phyloP scores from a whole-genome alignment of 2,329 filamentous ascomycete species.

The Clonostachys rhizophaga region DNA sequence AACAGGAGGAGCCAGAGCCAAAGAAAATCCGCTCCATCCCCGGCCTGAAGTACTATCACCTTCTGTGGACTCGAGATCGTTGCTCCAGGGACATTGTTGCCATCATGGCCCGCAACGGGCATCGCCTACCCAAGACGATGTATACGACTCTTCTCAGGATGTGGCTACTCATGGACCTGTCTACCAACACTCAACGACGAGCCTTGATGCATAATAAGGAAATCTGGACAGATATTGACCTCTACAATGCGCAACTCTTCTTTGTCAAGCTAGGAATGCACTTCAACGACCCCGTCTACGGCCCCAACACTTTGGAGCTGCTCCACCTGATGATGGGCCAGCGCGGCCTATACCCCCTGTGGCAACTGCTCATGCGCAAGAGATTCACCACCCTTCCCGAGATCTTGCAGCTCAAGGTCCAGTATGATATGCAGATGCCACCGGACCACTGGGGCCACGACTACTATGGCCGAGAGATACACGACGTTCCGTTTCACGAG shows the following conservation, averaged over 20 bases:
- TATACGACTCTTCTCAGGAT: conserved; percentile 53
- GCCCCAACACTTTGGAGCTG: conserved; percentile 42
- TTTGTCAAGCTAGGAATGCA: conserved; percentile 68
- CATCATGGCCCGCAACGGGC: conserved; percentile 51
- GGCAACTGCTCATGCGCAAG: conserved; percentile 53
- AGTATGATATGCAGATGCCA: conserved; percentile 39
- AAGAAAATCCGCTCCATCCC: conserved; percentile 46
- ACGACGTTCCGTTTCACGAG: conserved; percentile 45
- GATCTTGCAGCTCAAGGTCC: conserved; percentile 49
- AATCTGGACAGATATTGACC: conserved; percentile 54
- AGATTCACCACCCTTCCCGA: conserved; percentile 44
- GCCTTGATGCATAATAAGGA: conserved; percentile 44
- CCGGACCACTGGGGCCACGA: conserved; percentile 5
- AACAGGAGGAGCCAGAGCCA: conserved; percentile 6
- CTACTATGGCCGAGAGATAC: conserved; percentile 22
- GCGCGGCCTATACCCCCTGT: conserved; percentile 48
- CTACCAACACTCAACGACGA: conserved; percentile 49
- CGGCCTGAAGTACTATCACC: conserved; percentile 61
- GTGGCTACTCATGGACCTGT: conserved; percentile 69
- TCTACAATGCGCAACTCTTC: conserved; percentile 61
- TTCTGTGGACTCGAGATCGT: conserved; percentile 56
- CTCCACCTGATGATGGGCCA: conserved; percentile 58
- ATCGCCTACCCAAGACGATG: conserved; percentile 46
- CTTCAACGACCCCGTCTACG: conserved; percentile 59
- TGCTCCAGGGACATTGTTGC: conserved; percentile 59